Percentiles rank a stretch among this genome's conserved stretches.
phyloP scores from a whole-genome alignment of 345 rosid genomes.

The Gossypium stocksii region DNA sequence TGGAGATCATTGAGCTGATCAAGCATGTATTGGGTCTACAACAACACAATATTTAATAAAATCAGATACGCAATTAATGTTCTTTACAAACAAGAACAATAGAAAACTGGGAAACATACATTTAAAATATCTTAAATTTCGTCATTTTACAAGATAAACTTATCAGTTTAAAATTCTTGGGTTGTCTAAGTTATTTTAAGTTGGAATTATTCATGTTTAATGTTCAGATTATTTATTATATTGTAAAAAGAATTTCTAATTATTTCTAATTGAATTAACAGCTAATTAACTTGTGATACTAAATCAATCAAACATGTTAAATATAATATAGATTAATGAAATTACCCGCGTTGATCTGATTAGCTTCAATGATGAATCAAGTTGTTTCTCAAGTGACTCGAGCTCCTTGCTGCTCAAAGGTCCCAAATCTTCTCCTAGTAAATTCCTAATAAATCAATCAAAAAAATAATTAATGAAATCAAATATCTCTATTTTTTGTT shows the following conservation, averaged over 20 bases:
- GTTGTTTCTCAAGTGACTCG: conserved; percentile 93
- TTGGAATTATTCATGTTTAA: too few species aligned
- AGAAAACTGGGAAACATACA: too few species aligned
- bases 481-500: background rate
- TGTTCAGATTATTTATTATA: too few species aligned
- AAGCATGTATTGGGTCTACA: conserved; percentile 85
- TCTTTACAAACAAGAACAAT: background rate
- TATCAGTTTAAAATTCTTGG: too few species aligned
- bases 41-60: conserved; percentile 1
- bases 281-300: too few species aligned
- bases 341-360: conserved; percentile 80
- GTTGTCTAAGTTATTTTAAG: too few species aligned
- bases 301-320: too few species aligned
- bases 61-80: background rate
- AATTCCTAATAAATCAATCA: conserved; percentile 44
- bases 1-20: conserved; percentile 95
- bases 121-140: too few species aligned
- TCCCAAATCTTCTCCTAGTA: conserved; percentile 87
- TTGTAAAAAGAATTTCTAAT: accelerated
- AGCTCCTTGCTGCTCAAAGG: conserved; percentile 84
- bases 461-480: background rate
- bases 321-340: accelerated
- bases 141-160: too few species aligned
- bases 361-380: conserved; percentile 85
- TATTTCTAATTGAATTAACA: too few species aligned